Evolutionary conservation across 2,329 filamentous ascomycete genomes (phyloP).

Genomic region (Fonsecaea monophora): DNA sequence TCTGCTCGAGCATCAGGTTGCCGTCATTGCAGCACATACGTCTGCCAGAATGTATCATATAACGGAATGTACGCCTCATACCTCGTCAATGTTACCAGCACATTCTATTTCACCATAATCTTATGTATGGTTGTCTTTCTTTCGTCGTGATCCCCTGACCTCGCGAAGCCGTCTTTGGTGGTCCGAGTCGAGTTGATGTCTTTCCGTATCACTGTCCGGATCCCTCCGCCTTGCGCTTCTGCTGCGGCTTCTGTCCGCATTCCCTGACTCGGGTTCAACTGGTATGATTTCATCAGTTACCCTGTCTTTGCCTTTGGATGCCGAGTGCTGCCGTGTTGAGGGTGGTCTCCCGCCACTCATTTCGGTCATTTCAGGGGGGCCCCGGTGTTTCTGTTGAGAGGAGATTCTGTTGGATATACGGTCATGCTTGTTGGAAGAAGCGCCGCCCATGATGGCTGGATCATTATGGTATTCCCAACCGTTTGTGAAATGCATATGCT

Average conservation of each 20-base stretch:
- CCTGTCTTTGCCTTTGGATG: constrained; percentile 31
- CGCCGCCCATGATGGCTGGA: constrained; percentile 14
- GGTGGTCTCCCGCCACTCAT: constrained; percentile 12
- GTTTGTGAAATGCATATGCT: constrained; percentile 39
- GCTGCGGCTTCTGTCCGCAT: constrained; percentile 39
- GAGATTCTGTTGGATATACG: constrained; percentile 24
- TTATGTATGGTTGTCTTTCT: constrained; percentile 21
- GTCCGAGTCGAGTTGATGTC: constrained; percentile 16
- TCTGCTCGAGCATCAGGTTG: neutral
- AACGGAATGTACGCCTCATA: neutral
- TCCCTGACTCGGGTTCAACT: constrained; percentile 7
- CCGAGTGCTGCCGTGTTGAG: constrained; percentile 24
- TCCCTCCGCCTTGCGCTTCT: constrained; percentile 42
- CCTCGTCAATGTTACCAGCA: neutral
- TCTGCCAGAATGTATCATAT: neutral
- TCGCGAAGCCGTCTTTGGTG: constrained; percentile 32
- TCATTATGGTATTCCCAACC: constrained; percentile 36
- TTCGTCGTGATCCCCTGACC: constrained; percentile 29
- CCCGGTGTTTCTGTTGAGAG: constrained; percentile 16
- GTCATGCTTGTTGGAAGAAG: constrained; percentile 17
- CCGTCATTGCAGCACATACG: neutral
- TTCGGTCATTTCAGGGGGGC: constrained; percentile 24
- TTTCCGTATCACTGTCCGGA: constrained; percentile 41
- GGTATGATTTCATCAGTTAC: constrained; percentile 14
- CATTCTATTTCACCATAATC: constrained; percentile 1